Percentiles rank a stretch among this genome's conserved stretches.
These are phyloP conservation scores for Mrakia gelida DNA, from an alignment of 768 basidiomycete genomes.

Conservation along the genomic window DNA sequence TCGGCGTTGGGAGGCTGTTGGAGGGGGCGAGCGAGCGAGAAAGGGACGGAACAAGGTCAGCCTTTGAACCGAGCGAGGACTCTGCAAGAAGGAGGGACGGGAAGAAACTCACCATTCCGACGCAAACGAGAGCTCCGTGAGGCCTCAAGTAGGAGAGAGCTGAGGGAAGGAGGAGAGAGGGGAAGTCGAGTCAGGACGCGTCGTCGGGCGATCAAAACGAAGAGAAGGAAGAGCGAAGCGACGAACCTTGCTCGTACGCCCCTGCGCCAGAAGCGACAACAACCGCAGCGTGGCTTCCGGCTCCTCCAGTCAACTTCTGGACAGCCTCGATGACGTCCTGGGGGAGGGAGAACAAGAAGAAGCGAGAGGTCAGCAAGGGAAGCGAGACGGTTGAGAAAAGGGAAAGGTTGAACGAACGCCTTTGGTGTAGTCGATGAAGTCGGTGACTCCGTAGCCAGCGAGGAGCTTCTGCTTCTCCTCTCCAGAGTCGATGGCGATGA, in stretches of 20 bases:
- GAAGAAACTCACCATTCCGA: conserved; percentile 23
- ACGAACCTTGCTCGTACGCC: conserved; percentile 47
- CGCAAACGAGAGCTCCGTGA: conserved; percentile 52
- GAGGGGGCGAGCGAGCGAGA: too few relatives aligned
- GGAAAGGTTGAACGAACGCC: too few relatives aligned
- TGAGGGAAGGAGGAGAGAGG: neutral
- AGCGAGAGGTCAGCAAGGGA: too few relatives aligned
- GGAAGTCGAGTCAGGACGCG: neutral
- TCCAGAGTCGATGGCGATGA: conserved; percentile 77
- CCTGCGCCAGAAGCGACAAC: conserved; percentile 45
- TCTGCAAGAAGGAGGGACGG: too few relatives aligned
- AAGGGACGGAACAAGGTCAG: too few relatives aligned
- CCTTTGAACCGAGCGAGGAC: too few relatives aligned
- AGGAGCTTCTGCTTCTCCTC: conserved; percentile 64
- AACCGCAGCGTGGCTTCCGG: conserved; percentile 63
- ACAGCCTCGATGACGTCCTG: conserved; percentile 62
- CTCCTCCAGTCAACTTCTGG: conserved; percentile 58
- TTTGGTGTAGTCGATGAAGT: too few relatives aligned
- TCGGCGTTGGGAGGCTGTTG: conserved; percentile 29
- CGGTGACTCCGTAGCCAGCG: too few relatives aligned
- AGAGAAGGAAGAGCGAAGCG: neutral
- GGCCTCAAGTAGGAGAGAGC: conserved; percentile 65
- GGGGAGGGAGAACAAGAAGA: too few relatives aligned
- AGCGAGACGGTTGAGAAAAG: too few relatives aligned
- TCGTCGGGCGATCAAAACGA: neutral